Evolutionary conservation across 1,284 basidiomycete species (phyloP), one percentile per base, ranked within the genome.

Genomic region (Amylostereum areolatum): DNA sequence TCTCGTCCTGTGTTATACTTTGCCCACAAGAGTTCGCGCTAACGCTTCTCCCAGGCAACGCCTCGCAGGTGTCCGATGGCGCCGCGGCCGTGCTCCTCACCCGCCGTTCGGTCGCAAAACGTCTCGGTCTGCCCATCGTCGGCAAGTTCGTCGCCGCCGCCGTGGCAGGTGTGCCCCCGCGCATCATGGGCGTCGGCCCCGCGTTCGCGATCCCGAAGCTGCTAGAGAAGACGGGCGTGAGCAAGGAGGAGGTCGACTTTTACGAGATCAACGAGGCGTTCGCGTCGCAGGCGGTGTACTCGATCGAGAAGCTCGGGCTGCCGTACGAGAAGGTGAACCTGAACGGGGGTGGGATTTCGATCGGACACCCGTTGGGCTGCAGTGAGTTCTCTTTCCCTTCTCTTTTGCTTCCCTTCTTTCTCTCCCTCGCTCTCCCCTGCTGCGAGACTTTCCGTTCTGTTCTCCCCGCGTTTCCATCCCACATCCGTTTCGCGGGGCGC

Each of bases 231-330:
- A 77, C 81, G 4, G 89, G 91, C 11, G 74, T 97, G 53, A 68
- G 70, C 49, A 76, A 77, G 57, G 74, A 81, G 50, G 94, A 97
- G 58, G 75, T 97, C 57, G 92, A 97, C 72, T 90, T 97, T 65
- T 97, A 75, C 70, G 94, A 97, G 69, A 89, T 91, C 67, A 98
- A 98, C 72, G 94, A 97, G 70, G 92, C 92, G 31, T 96, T 96
- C 61, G 91, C 93, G 8, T 85, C 81, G 34, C 92, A 95, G 71
- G 89, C 89, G 3, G 72, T 94, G 50, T 94, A 89, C 72, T 83
- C 77, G 41, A 71, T 95, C 25, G 71, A 92, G 58, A 81, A 84
- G 60, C 69, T 97, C 50, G 81, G 83, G 31, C 78, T 97, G 52
- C 80, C 85, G 9, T 80, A 77, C 55, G 81, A 85, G 59, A 93